Evolutionary conservation across 768 basidiomycete genomes (phyloP), one percentile per base, ranked within the genome.

Genomic region (Leucocoprinus birnbaumii): DNA sequence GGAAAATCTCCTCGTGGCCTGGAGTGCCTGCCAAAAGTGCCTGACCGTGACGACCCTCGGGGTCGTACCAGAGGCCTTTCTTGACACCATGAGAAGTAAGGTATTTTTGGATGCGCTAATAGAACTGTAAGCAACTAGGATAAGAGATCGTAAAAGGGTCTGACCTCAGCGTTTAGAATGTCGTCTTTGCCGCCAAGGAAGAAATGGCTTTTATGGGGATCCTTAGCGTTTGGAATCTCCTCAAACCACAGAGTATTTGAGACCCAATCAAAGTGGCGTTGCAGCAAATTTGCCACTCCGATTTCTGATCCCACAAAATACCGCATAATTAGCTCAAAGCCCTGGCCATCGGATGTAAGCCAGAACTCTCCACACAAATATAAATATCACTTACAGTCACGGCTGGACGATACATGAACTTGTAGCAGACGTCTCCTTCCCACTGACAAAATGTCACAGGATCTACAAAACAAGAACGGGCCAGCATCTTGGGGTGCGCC

Each of bases 351-450:
- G 27, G 16, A 50, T 43, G 48, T 54, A 22, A 53, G 50, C 50
- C 37, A 56, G n/a, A 40, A 47, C 6, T 50, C 31, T 43, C 27
- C 22, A 48, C n/a, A n/a, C 42, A 31, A 21, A 8, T 40, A 50
- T 34, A 56, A 21, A 40, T 25, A 50, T 24, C 44, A 71, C 82
- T 58, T 69, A 87, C 89, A 26, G 82, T 87, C 45, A 69, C 74
- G 48, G 86, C 85, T 25, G 74, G 76, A 6, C 83, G 77, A 67
- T 95, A 96, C 50, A 94, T 74, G 70, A 96, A 96, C 65, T 93
- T 94, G 72, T 89, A 90, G 67, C 94, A 95, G 24, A 95, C 84
- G 68, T 94, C 92, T 57, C 93, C 94, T 80, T 97, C 94, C 94
- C 94, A 98, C 5, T 88, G 84, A 68, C 92, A 94, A 68, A 94